Percentiles rank a stretch among this genome's conserved stretches.
Evolutionary conservation across 177 flowering plant genomes (phyloP).

Genomic region (Vitis hybrid): DNA sequence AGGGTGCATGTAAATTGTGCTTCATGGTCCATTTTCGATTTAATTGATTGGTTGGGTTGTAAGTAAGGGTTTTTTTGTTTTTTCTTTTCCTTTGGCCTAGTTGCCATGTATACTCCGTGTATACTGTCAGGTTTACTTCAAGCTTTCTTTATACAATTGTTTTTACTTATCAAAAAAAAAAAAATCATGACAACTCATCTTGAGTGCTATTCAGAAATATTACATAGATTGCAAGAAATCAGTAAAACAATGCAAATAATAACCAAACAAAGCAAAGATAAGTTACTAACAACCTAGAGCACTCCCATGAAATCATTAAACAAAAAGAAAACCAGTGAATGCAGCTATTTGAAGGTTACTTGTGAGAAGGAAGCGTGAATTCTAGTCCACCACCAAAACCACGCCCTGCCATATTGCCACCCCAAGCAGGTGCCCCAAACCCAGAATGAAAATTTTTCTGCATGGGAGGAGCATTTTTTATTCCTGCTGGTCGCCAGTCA

Average conservation of each 20-base stretch:
- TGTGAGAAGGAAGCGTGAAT: conserved; percentile 97
- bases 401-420: conserved; percentile 55
- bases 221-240: not conserved
- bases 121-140: too few relatives aligned
- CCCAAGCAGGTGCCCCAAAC: conserved; percentile 61
- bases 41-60: too few relatives aligned
- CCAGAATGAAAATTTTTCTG: conserved; percentile 61
- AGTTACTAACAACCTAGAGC: not conserved
- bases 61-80: too few relatives aligned
- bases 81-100: too few relatives aligned
- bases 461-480: conserved; percentile 44
- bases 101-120: too few relatives aligned
- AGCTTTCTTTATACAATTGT: too few relatives aligned
- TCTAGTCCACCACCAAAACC: conserved; percentile 82
- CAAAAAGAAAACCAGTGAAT: conserved; percentile 1
- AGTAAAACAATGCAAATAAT: not conserved
- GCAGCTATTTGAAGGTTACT: conserved; percentile 45
- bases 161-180: too few relatives aligned
- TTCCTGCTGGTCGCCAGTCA: conserved; percentile 82
- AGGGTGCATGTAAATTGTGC: too few relatives aligned
- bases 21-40: too few relatives aligned
- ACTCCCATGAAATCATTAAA: not conserved
- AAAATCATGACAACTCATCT: not conserved
- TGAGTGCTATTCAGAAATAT: not conserved
- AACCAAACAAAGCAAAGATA: not conserved